Base-by-base conservation (phyloP, 352 stramenopile species). In the Phytophthora sojae region DNA sequence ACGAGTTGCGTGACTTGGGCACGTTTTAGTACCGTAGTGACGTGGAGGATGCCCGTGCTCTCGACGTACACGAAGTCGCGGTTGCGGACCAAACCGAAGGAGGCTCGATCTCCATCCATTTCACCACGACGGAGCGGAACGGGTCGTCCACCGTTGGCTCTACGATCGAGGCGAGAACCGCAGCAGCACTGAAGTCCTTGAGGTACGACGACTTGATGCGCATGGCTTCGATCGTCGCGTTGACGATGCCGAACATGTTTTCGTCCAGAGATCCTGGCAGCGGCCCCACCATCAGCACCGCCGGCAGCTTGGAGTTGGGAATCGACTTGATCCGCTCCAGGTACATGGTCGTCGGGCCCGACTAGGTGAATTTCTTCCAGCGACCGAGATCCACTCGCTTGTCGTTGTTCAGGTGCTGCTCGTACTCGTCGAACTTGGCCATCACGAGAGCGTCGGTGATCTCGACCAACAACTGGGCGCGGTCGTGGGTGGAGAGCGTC, bases 221-320 rank as follows among this genome's bases (percentile, higher is more conserved):
- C 73, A 68, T 75, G 1, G 63, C 17, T 11, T 83, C 67, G 0
- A 71, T 35, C 2, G 69, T 80, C 15, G 75, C 63, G 29, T 30
- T 69, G n/a, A 83, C 55, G 4, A 77, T 30, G 11, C 78, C 78
- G 51, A 80, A 83, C 76, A 85, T 78, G 55, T 71, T 68, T 15
- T 85, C 75, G 35, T 82, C 66, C 23, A 85, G 47, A 15, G 59
- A 67, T 0, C 73, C 75, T 0, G 53, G 53, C 3, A 82, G 49
- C 3, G 75, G 57, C 2, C 78, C 75, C 32, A 77, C 51, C 30
- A 77, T 72, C 6, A 75, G 71, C 14, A 71, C 21, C 9, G 58
- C 35, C 0, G 71, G 57, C 17, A 81, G 29, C 3, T 73, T 74
- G 0, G 67, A 49, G 21, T 52, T 69, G 6, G 21, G 21, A 21